Evolutionary conservation across 768 basidiomycete species (phyloP).

Genomic region (Neoboletus magnificus): DNA sequence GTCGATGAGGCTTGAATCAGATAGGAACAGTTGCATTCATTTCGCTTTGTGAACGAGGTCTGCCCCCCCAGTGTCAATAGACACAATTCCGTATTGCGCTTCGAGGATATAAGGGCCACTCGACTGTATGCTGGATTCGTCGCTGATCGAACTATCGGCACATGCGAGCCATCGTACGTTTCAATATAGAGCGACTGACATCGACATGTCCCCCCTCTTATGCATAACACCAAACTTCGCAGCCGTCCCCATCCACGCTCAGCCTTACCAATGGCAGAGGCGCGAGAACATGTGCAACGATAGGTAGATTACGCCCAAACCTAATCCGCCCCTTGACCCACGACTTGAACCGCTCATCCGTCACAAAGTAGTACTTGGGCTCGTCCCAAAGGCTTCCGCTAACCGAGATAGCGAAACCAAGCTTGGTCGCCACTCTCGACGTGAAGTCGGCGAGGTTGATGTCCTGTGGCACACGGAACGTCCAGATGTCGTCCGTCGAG

Average conservation of each 20-base stretch:
- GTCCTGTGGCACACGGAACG: constrained; percentile 33
- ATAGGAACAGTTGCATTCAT: too few species aligned
- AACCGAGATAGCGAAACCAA: constrained; percentile 36
- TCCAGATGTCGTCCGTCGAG: constrained; percentile 40
- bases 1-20: too few species aligned
- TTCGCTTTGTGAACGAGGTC: not conserved
- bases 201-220: not conserved
- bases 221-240: constrained; percentile 24
- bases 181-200: not conserved
- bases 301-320: constrained; percentile 34
- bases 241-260: constrained; percentile 13
- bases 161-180: not conserved
- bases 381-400: constrained; percentile 31
- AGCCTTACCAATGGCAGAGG: constrained; percentile 16
- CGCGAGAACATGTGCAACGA: constrained; percentile 30
- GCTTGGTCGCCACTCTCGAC: constrained; percentile 31
- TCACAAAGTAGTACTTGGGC: constrained; percentile 28
- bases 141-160: not conserved
- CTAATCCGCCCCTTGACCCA: constrained; percentile 35
- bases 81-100: too few species aligned
- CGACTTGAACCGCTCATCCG: constrained; percentile 31
- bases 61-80: not conserved
- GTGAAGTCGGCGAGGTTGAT: constrained; percentile 31
- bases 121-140: not conserved
- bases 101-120: not conserved